Evolutionary conservation across 148 eudicot genomes (phyloP), one percentile per base, ranked within the genome.

Genomic region (Cornus florida): DNA sequence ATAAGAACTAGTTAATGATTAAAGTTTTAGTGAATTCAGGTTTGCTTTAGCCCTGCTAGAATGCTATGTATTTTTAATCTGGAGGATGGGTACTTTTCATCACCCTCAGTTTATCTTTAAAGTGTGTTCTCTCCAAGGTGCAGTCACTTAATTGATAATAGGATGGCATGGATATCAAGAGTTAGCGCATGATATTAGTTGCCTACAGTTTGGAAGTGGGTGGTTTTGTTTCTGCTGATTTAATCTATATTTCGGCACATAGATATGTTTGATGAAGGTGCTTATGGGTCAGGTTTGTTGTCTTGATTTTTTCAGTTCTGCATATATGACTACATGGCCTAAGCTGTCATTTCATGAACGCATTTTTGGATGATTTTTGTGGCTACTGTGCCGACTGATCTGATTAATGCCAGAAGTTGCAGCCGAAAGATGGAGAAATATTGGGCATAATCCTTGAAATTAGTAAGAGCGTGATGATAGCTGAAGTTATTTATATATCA

Each of bases 221-320:
- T 69, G 71, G 31, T 33, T n/a, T 28, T 60, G 64, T 70, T 79
- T 72, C 23, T 2, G 32, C 31, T 10, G 14, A n/a, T 16, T 3
- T 43, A 43, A 38, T 24, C 62, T 80, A n/a, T 14, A 23, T 11
- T 6, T 72, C 20, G 48, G 57, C 64, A 69, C 67, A 35, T 48
- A 31, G 22, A 70, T 71, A 41, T 46, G 70, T 69, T 56, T 39
- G 10, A 43, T 59, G 35, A 28, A 24, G 71, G 28, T 75, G 32
- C 33, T 74, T 69, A 20, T 16, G 39, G 35, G 64, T 67, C 16
- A 5, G 32, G 10, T 56, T 59, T 39, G 72, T 48, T 19, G 64
- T 67, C 41, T 76, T 69, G 70, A 23, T 74, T 56, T 69, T 80
- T 56, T 57, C 43, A 39, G 78, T 69, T 46, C 67, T 74, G 72